A percentile compares a stretch with the other conserved stretches of the same genome.
Evolutionary conservation across 2,329 filamentous ascomycete genomes (phyloP).

Genomic region (Xylaria digitata): DNA sequence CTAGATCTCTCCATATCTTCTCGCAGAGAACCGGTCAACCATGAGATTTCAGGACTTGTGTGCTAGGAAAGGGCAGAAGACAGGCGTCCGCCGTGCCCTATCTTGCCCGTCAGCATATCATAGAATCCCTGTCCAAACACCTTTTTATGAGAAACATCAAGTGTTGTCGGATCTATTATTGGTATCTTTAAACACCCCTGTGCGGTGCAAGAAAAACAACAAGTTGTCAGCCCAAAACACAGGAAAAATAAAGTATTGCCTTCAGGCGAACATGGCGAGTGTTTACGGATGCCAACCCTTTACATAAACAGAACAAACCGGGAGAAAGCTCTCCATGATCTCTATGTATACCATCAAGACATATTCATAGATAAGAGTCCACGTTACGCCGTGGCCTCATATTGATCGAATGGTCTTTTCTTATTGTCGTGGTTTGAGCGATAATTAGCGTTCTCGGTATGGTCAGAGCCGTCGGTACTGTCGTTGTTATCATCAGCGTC

Average conservation of each 20-base stretch:
- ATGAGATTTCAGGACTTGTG: no score
- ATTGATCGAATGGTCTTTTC: neutral
- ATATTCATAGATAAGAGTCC: neutral
- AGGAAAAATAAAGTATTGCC: neutral
- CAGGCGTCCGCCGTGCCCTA: neutral
- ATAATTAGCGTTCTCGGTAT: neutral
- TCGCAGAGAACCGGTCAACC: neutral
- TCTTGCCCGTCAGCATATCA: neutral
- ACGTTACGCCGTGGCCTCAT: neutral
- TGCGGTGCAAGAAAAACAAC: neutral
- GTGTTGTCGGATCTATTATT: slow-evolving; percentile 2
- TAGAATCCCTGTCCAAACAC: neutral
- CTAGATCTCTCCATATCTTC: neutral
- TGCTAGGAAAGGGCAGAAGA: neutral
- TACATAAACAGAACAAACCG: neutral
- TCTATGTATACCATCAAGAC: neutral
- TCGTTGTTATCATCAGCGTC: neutral
- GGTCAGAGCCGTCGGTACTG: no score
- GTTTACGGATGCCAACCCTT: neutral
- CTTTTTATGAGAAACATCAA: neutral
- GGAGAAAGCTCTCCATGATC: neutral
- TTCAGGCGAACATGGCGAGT: neutral
- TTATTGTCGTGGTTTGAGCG: no score
- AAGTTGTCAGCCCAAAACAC: neutral
- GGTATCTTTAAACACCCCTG: neutral